phyloP scores from a whole-genome alignment of 306 rosid species.

The Herpetospermum pedunculosum region DNA sequence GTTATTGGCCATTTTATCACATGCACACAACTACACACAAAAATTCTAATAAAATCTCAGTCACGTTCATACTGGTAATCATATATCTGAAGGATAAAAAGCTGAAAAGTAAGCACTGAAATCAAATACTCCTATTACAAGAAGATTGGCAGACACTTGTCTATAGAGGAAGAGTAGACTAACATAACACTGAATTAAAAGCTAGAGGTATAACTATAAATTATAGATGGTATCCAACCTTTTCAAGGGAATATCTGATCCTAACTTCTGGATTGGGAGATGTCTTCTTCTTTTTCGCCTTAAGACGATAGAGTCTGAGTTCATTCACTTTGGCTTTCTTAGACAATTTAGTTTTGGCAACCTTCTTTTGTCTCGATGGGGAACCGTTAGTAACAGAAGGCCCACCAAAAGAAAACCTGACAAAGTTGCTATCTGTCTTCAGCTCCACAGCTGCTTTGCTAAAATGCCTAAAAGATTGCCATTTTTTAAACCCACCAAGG shows the following conservation, averaged over 20 bases:
- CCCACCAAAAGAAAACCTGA: constrained; percentile 46
- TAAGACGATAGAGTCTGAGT: constrained; percentile 65
- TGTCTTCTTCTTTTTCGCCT: constrained; percentile 76
- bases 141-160: background rate
- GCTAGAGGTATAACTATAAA: background rate
- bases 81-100: background rate
- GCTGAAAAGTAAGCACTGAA: background rate
- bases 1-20: background rate
- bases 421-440: constrained; percentile 32
- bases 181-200: background rate
- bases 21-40: background rate
- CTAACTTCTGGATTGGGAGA: constrained; percentile 90
- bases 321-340: constrained; percentile 68
- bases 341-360: constrained; percentile 36
- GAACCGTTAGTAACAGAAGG: constrained; percentile 10
- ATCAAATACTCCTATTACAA: background rate
- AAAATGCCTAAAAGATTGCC: constrained; percentile 28
- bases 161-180: background rate
- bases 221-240: constrained; percentile 30
- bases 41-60: background rate
- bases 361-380: constrained; percentile 12
- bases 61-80: background rate
- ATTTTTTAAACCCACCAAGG: constrained; percentile 20
- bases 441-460: constrained; percentile 45
- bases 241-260: constrained; percentile 70